Base-by-base conservation (phyloP, 352 stramenopile genomes). In the Phytophthora sansomeana region DNA sequence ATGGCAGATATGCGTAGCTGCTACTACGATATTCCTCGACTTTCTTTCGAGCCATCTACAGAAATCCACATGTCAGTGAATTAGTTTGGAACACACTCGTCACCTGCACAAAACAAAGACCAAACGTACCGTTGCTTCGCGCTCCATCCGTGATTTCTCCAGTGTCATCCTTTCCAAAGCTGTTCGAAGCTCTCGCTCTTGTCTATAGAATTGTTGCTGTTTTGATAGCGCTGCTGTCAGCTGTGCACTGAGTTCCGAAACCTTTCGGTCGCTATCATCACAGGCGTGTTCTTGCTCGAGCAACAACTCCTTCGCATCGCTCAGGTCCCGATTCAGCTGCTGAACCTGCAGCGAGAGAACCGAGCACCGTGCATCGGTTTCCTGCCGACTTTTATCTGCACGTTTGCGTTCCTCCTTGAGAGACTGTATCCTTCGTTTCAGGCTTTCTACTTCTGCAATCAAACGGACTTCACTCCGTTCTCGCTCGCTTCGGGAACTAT, bases 201-300 rank as follows among this genome's bases (percentile, higher is more conserved):
- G 81, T 16, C 83, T 72, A 41, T 90, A 87, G 32, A 89, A 81
- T 24, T 91, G 83, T 29, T 93, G 83, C 36, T 93, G 85, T 41
- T 89, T 92, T 11, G 85, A 89, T 8, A 93, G 54, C 7, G 83
- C 75, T n/a, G 84, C 67, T 13, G 81, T 87, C 4, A 93, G 67
- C 51, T 93, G 85, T 1, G 78, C 55, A 58, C 81, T 91, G 17
- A 92, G 63, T 51, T 93, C 85, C 1, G 78, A 75, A 0, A 89
- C 69, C 33, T 89, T 91, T n/a, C 83, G 63, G 38, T 93, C 85
- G 19, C 76, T 82, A 38, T 93, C 81, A 14, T 93, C 85, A 41
- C 80, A 89, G 0, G 71, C 70, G 10, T 87, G 82, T 42, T 93
- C 83, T 19, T 84, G 75, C 51, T 93, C 83, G 4, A 76, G 60